These are phyloP conservation scores for Leccinum imitatum DNA, from an alignment of 768 basidiomycete genomes.

Conservation along the genomic window DNA sequence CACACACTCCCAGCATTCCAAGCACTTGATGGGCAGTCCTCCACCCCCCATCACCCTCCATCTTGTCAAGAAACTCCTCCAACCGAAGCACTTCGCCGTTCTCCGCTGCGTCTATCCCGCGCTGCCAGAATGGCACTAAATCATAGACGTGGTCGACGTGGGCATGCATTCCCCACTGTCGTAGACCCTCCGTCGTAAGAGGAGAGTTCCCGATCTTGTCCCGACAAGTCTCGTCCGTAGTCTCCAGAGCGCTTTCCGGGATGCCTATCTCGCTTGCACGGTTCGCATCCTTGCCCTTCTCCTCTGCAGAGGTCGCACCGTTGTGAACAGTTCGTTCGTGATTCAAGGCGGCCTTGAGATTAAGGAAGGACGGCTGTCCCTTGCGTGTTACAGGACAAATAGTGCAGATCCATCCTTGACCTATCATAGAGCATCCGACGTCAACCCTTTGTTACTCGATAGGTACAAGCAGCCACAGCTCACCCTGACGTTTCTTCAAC, in stretches of 20 bases:
- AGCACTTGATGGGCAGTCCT: conserved; percentile 29
- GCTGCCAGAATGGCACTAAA: conserved; percentile 54
- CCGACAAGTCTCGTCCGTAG: conserved; percentile 28
- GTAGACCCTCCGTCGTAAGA: conserved; percentile 30
- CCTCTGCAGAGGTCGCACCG: conserved; percentile 5
- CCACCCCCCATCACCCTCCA: conserved; percentile 38
- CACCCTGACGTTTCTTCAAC: conserved; percentile 25
- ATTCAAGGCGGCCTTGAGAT: conserved; percentile 28
- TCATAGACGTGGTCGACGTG: conserved; percentile 50
- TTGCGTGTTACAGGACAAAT: conserved; percentile 28
- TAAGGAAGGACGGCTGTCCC: conserved; percentile 24
- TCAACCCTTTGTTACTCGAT: background rate
- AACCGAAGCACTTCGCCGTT: conserved; percentile 42
- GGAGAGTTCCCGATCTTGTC: conserved; percentile 29
- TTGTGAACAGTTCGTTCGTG: conserved; percentile 30
- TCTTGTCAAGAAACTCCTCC: conserved; percentile 46
- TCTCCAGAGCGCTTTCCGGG: conserved; percentile 10
- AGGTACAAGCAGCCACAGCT: background rate
- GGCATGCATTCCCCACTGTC: conserved; percentile 29
- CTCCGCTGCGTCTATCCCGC: conserved; percentile 48
- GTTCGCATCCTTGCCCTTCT: background rate
- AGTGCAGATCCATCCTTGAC: conserved; percentile 35
- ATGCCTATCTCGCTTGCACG: background rate
- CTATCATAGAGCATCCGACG: conserved; percentile 8
- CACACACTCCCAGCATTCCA: conserved; percentile 25